Evolutionary conservation across 345 rosid species (phyloP).

Genomic region (Salix dunnii): DNA sequence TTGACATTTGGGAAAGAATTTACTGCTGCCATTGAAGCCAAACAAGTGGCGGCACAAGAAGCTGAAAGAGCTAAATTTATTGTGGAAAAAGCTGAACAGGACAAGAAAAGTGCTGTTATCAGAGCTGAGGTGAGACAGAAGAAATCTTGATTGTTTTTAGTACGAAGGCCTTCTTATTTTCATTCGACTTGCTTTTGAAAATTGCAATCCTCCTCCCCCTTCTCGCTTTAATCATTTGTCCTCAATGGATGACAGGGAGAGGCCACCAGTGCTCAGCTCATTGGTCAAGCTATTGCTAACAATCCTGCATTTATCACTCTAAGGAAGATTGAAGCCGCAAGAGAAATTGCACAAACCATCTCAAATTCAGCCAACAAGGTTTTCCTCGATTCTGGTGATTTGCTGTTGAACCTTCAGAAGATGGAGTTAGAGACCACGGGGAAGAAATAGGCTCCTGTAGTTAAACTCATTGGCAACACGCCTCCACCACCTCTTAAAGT

Average conservation of each 20-base stretch:
- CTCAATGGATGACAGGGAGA: slow-evolving; percentile 58
- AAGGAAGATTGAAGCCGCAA: slow-evolving; percentile 89
- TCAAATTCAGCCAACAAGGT: slow-evolving; percentile 69
- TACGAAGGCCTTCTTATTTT: background rate
- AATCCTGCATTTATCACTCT: slow-evolving; percentile 88
- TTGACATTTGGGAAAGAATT: slow-evolving; percentile 90
- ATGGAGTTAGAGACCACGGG: slow-evolving; percentile 43
- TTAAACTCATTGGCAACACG: background rate
- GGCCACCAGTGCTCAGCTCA: slow-evolving; percentile 87
- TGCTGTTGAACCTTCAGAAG: slow-evolving; percentile 75
- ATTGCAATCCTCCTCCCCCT: too few species aligned
- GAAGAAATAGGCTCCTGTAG: slow-evolving; percentile 37
- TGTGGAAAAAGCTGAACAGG: slow-evolving; percentile 94
- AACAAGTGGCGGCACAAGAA: slow-evolving; percentile 94
- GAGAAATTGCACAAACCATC: slow-evolving; percentile 86
- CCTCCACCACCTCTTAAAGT: background rate
- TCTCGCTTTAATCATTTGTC: background rate
- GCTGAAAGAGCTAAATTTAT: slow-evolving; percentile 92
- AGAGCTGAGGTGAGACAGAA: slow-evolving; percentile 65
- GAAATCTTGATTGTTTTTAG: background rate
- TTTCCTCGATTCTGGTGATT: slow-evolving; percentile 64
- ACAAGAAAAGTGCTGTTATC: slow-evolving; percentile 85
- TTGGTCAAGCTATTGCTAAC: slow-evolving; percentile 90
- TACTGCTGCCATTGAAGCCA: slow-evolving; percentile 92
- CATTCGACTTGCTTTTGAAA: background rate